These are phyloP conservation scores for Dentipellis fragilis DNA, from an alignment of 768 basidiomycete genomes.

Conservation along the genomic window DNA sequence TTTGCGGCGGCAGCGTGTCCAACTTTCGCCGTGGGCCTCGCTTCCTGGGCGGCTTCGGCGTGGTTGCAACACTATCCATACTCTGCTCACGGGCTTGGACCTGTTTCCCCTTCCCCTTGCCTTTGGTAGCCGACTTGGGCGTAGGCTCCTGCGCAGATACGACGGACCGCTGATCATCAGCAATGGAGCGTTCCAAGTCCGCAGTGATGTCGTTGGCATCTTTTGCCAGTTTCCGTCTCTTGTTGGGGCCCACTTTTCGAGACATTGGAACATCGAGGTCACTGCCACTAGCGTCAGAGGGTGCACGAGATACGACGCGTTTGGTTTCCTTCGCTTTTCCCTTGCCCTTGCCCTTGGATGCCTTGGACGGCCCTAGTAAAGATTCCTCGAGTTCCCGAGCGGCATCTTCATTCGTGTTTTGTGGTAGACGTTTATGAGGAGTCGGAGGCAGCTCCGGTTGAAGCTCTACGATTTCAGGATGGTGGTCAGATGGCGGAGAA, in stretches of 20 bases:
- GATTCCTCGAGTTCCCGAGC: constrained; percentile 49
- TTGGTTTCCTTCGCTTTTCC: constrained; percentile 42
- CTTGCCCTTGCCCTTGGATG: constrained; percentile 22
- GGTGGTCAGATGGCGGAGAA: constrained; percentile 23
- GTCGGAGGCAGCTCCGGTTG: constrained; percentile 2
- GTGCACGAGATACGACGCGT: constrained; percentile 35
- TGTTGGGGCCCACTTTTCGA: constrained; percentile 33
- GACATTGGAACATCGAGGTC: constrained; percentile 38
- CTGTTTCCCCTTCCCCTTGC: constrained; percentile 39
- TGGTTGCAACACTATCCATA: constrained; percentile 44
- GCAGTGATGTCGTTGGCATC: constrained; percentile 19
- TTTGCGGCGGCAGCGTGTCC: constrained; percentile 40
- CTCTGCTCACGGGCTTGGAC: constrained; percentile 38
- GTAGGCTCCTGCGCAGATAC: neutral
- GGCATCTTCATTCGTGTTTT: constrained; percentile 34
- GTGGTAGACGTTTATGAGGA: constrained; percentile 6
- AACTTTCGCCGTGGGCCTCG: constrained; percentile 50
- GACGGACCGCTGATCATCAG: constrained; percentile 21
- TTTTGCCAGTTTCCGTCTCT: constrained; percentile 54
- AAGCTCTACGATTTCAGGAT: constrained; percentile 7
- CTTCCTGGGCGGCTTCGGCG: constrained; percentile 45
- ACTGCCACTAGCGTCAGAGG: constrained; percentile 46
- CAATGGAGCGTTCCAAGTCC: constrained; percentile 26
- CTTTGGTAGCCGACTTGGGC: constrained; percentile 28
- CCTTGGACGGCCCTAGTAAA: constrained; percentile 27